Percentiles rank a stretch among this genome's conserved stretches.
phyloP scores from a whole-genome alignment of 345 rosid species.

The Sonneratia caseolaris region DNA sequence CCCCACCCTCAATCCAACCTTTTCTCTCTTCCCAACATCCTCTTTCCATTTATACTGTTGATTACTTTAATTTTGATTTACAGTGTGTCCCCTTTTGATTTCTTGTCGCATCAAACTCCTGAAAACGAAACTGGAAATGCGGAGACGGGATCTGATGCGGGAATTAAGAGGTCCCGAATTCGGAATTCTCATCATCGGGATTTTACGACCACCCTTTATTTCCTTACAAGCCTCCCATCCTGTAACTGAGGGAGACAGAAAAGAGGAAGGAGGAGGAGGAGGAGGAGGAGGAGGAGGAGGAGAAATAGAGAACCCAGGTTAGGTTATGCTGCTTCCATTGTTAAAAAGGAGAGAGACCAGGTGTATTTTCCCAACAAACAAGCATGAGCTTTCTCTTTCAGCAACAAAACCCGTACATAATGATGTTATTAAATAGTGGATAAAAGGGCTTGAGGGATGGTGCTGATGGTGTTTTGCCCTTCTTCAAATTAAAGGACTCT shows the following conservation, averaged over 20 bases:
- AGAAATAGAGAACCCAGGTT: too few relatives aligned
- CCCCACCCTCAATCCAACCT: slow-evolving; percentile 24
- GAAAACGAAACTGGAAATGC: neutral
- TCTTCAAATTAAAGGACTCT: slow-evolving; percentile 17
- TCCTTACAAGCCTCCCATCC: too few relatives aligned
- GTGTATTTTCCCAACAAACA: neutral
- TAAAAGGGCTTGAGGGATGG: too few relatives aligned
- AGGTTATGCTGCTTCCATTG: neutral
- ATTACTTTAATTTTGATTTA: slow-evolving; percentile 23
- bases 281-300: too few relatives aligned
- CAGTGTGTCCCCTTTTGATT: neutral
- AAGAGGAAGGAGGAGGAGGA: too few relatives aligned
- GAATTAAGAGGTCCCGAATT: too few relatives aligned
- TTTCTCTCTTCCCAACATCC: slow-evolving; percentile 51
- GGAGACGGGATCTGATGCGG: too few relatives aligned
- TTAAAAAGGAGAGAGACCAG: slow-evolving; percentile 14
- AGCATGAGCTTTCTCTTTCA: neutral
- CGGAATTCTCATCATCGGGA: too few relatives aligned
- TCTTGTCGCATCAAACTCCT: neutral
- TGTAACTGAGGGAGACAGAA: too few relatives aligned
- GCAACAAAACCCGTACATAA: neutral
- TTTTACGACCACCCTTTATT: too few relatives aligned
- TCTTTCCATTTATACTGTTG: slow-evolving; percentile 14
- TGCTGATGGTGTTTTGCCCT: neutral
- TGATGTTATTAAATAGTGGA: neutral